Base-by-base conservation (phyloP, 495 filamentous ascomycete species). In the Penicillium pancosmium region DNA sequence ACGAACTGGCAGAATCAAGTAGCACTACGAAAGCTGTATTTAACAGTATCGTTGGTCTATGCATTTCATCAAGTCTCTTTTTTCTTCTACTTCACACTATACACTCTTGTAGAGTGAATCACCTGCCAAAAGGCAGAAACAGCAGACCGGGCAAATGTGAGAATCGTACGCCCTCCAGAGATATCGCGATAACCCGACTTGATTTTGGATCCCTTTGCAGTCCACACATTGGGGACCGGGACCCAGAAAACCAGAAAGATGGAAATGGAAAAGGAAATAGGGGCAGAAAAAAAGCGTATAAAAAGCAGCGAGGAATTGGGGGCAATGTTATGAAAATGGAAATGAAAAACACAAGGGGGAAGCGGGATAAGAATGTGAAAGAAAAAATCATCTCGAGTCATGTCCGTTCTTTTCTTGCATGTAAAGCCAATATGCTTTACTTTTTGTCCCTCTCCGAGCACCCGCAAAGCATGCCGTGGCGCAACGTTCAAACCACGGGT, bases 141-240 rank as follows among this genome's bases (percentile, higher is more conserved):
- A 64, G 56, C 59, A 68, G 56, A 63, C 65, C 59, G 54, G 59
- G 56, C 56, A 62, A 69, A 67, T 62, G 57, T 60, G 52, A 68
- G 59, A 67, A 60, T 56, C 62, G 62, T 62, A 68, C 66, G 54
- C 63, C 59, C 57, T 64, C 62, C 60, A 62, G 52, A 58, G 55
- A 64, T 50, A 68, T 75, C 35, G 63, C 68, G 59, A 77, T 78
- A 59, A 67, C 78, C 64, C 68, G 76, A 55, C 71, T 56, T 58
- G 64, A 67, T 69, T 68, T 65, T 63, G 41, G 60, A 61, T 51
- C 54, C 50, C 46, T 27, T 48, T 27, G 46, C 21, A 16, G 15
- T 19, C 46, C 46, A 6, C 46, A 55, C 50, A 61, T 19, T 52
- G 54, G 63, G 50, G 53, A 58, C 58, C 52, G 48, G 51, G 18